These are phyloP conservation scores for Quaeritorhiza haematococci DNA, from an alignment of 371 early-diverging fungal genomes.

Conservation along the genomic window DNA sequence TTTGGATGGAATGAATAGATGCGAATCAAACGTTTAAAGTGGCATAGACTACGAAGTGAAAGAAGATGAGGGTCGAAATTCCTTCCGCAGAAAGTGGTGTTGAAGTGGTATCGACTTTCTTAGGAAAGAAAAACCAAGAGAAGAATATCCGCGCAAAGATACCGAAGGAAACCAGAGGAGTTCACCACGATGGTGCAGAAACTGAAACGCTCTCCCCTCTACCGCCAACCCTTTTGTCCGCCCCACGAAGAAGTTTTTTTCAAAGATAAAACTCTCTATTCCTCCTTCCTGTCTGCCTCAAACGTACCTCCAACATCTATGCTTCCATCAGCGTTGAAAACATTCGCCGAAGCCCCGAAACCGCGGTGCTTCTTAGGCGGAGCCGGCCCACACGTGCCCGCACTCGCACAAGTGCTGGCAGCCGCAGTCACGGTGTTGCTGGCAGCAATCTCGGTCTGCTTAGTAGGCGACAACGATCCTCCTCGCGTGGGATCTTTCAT, in stretches of 20 bases:
- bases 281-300: background rate
- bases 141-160: no score
- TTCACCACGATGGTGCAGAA: no score
- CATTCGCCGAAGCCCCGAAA: constrained; percentile 19
- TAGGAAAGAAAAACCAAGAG: background rate
- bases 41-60: no score
- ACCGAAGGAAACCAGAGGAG: no score
- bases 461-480: background rate
- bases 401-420: background rate
- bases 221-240: no score
- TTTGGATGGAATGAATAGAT: no score
- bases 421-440: background rate
- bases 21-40: no score
- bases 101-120: background rate
- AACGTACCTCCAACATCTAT: constrained; percentile 15
- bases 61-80: no score
- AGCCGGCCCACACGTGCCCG: background rate
- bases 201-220: no score
- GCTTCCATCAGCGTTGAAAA: constrained; percentile 22
- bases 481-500: background rate
- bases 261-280: background rate
- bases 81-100: no score
- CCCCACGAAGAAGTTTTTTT: no score
- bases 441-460: background rate
- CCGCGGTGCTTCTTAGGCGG: constrained; percentile 15